Base-by-base conservation (phyloP, 257 asterid species). In the Solanum piurae region DNA sequence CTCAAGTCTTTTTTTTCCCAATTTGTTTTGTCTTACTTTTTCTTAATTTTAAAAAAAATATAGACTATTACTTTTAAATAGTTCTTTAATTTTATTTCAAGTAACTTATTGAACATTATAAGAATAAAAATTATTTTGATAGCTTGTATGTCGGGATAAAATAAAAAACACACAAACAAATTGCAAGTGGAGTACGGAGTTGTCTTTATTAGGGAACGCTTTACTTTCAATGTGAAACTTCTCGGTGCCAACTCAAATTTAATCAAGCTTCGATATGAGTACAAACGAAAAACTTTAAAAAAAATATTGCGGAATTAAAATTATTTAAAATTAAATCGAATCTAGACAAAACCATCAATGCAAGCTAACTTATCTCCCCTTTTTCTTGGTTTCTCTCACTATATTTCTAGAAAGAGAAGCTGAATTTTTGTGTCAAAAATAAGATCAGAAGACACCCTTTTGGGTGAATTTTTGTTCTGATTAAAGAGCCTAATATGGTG, bases 401-500 rank as follows among this genome's bases (percentile, higher is more conserved):
- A 85, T 14, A 52, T 37, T 66, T 40, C 66, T n/a, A 66, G 29
- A 84, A 69, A 38, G 62, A 64, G 79, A 37, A 69, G 21, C 77
- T 60, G 79, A 64, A 84, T 33, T 27, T 31, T 52, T 73, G 52
- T 64, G 2, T 7, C 29, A 52, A 49, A 58, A 33, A 37, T 18
- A 12, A 71, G 83, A 71, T 34, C 58, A 84, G 86, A 68, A 86
- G 79, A 49, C 23, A 86, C 21, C 85, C 20, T 85, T 75, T 87
- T n/a, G 62, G 42, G 75, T 80, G 68, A 80, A 80, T 10, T 18
- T 80, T 80, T 29, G 42, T 80, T 80, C 69, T 80, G 42, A 80
- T 46, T 46, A 12, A 62, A 11, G 21, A 5, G 27, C 66, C 21
- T 72, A 92, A 66, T n/a, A n/a, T 95, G 99, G 98, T 96, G 84